phyloP scores from a whole-genome alignment of 495 filamentous ascomycete species.

The Hypoxylon crocopeplum region DNA sequence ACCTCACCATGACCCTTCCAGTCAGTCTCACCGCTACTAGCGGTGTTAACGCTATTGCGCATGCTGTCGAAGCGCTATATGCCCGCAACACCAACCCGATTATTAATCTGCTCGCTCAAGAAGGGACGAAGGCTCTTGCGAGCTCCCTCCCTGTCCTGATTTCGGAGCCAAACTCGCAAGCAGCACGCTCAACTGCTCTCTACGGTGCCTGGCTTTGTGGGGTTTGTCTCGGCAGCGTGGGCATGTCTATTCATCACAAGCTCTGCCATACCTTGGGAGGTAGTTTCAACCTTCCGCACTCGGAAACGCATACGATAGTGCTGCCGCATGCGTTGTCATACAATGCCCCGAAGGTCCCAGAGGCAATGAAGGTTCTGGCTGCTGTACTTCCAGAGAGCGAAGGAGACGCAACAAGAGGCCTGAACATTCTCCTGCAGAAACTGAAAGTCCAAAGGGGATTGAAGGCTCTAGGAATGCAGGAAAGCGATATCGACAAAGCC shows the following conservation, averaged over 20 bases:
- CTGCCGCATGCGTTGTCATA: constrained; percentile 72
- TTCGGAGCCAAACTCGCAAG: constrained; percentile 52
- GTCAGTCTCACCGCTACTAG: constrained; percentile 65
- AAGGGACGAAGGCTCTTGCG: constrained; percentile 62
- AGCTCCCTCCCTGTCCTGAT: constrained; percentile 63
- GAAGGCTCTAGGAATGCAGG: constrained; percentile 68
- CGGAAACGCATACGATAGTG: constrained; percentile 73
- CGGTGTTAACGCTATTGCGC: constrained; percentile 74
- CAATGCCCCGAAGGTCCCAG: constrained; percentile 68
- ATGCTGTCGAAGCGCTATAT: constrained; percentile 73
- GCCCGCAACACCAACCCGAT: constrained; percentile 67
- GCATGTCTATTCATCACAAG: constrained; percentile 76
- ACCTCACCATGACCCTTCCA: constrained; percentile 71
- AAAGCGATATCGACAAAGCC: constrained; percentile 70
- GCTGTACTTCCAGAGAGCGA: constrained; percentile 65
- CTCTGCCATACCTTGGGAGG: constrained; percentile 73
- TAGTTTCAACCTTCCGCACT: constrained; percentile 72
- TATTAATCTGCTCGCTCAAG: constrained; percentile 63
- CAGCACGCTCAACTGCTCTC: constrained; percentile 63
- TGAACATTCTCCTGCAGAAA: constrained; percentile 65
- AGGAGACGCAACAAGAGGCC: constrained; percentile 60
- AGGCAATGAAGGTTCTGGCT: constrained; percentile 63
- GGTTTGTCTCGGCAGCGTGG: constrained; percentile 67
- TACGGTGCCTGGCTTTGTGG: constrained; percentile 75
- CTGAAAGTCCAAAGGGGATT: constrained; percentile 65